Conservation (phyloP, 2,329 filamentous ascomycete genomes). For the Orbilia oligospora region DNA sequence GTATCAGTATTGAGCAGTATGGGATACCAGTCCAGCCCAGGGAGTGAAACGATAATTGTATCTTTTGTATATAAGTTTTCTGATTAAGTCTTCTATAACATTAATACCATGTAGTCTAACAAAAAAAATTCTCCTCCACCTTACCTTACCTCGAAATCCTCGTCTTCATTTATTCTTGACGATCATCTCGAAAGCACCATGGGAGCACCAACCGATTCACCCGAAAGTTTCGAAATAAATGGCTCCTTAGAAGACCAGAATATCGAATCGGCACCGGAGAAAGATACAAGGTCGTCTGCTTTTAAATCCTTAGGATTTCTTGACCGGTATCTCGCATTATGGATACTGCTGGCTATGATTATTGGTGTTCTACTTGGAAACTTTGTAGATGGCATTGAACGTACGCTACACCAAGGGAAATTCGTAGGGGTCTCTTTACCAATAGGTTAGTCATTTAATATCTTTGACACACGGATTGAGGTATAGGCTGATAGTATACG, state of each 20-base stretch:
- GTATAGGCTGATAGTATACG: background rate
- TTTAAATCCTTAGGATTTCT: conserved; percentile 74
- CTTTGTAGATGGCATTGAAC: conserved; percentile 76
- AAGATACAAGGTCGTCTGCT: conserved; percentile 65
- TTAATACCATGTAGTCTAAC: background rate
- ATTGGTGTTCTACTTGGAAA: conserved; percentile 83
- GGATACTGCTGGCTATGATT: conserved; percentile 85
- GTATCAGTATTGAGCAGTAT: background rate
- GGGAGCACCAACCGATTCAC: background rate
- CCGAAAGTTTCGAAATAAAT: background rate
- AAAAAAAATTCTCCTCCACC: background rate
- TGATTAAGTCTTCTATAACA: background rate
- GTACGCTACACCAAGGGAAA: conserved; percentile 77
- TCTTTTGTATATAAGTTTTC: background rate
- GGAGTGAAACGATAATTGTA: too few species aligned
- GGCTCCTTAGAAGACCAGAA: conserved; percentile 5
- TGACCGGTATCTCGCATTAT: conserved; percentile 76
- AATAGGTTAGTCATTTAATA: conserved; percentile 69
- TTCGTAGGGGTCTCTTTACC: conserved; percentile 80
- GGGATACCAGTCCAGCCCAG: background rate
- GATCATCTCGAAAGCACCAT: background rate
- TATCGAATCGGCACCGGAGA: background rate
- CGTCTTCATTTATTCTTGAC: background rate
- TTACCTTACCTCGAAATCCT: background rate
- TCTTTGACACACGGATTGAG: background rate